A percentile compares a stretch with the other conserved stretches of the same genome.
Evolutionary conservation across 495 filamentous ascomycete species (phyloP).

Genomic region (Podospora sp.): DNA sequence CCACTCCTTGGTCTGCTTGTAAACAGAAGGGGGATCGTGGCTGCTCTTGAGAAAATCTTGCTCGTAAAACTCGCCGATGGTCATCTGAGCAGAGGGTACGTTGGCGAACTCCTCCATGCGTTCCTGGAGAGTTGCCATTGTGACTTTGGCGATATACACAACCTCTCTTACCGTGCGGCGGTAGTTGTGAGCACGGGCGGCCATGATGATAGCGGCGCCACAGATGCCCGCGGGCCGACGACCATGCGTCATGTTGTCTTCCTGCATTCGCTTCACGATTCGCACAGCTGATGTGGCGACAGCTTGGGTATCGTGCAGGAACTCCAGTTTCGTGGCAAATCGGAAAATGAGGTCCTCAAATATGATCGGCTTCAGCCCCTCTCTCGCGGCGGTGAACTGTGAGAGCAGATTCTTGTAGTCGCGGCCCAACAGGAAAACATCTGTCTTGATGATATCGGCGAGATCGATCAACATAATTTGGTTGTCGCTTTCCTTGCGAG

Average conservation of each 20-base stretch:
- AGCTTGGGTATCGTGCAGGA: slow-evolving; percentile 70
- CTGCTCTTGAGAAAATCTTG: slow-evolving; percentile 53
- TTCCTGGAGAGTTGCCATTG: slow-evolving; percentile 84
- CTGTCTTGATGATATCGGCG: slow-evolving; percentile 82
- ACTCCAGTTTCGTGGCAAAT: slow-evolving; percentile 87
- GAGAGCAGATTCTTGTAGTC: slow-evolving; percentile 76
- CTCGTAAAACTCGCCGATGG: slow-evolving; percentile 83
- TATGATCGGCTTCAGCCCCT: slow-evolving; percentile 60
- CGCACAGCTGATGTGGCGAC: slow-evolving; percentile 84
- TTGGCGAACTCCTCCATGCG: slow-evolving; percentile 87
- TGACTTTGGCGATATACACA: slow-evolving; percentile 94
- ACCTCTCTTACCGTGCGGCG: slow-evolving; percentile 88
- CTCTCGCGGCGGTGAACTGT: slow-evolving; percentile 58
- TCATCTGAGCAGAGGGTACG: slow-evolving; percentile 76
- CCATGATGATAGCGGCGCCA: slow-evolving; percentile 90
- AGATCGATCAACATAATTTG: slow-evolving; percentile 90
- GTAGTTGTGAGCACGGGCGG: slow-evolving; percentile 96
- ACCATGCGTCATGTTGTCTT: slow-evolving; percentile 94
- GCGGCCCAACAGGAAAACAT: slow-evolving; percentile 88
- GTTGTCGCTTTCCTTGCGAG: slow-evolving; percentile 64
- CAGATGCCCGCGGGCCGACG: slow-evolving; percentile 92
- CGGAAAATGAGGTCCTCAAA: slow-evolving; percentile 86
- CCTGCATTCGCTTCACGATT: slow-evolving; percentile 87
- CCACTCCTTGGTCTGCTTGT: slow-evolving; percentile 58
- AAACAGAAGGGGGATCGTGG: slow-evolving; percentile 83